These are phyloP conservation scores for Strombidium stylifer DNA, from an alignment of 73 alveolate genomes.

Conservation along the genomic window DNA sequence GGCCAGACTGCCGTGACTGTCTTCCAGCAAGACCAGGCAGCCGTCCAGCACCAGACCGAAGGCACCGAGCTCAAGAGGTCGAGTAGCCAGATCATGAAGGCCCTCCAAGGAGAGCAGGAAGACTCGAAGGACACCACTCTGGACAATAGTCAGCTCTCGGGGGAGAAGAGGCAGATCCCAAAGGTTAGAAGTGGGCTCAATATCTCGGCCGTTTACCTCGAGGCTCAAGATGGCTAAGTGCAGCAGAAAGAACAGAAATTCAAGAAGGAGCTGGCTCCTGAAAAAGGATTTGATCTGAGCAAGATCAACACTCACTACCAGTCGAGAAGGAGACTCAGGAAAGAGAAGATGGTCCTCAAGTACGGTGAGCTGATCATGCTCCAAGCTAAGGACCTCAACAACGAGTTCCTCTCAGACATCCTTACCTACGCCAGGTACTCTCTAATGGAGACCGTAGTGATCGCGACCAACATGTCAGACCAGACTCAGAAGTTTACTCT, in stretches of 20 bases:
- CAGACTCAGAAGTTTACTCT: constrained; percentile 71
- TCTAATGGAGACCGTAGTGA: constrained; percentile 85
- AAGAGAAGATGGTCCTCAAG: constrained; percentile 76
- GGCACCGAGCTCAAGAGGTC: constrained; percentile 7
- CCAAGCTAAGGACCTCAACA: constrained; percentile 61
- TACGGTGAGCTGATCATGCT: constrained; percentile 90
- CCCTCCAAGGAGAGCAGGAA: not conserved
- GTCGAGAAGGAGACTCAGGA: constrained; percentile 87
- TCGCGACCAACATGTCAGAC: constrained; percentile 85
- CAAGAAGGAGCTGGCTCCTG: constrained; percentile 77
- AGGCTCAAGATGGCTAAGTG: constrained; percentile 49
- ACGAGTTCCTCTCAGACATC: constrained; percentile 79
- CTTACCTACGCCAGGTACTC: constrained; percentile 91
- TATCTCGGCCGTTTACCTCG: constrained; percentile 61
- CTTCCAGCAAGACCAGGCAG: too few relatives aligned
- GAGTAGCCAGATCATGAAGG: constrained; percentile 1
- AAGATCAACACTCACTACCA: constrained; percentile 90
- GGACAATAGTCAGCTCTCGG: too few relatives aligned
- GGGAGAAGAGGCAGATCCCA: constrained; percentile 17
- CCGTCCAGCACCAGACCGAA: too few relatives aligned
- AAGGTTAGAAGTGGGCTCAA: constrained; percentile 55
- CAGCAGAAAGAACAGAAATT: constrained; percentile 60
- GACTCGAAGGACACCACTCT: too few relatives aligned
- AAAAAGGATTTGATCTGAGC: constrained; percentile 85
- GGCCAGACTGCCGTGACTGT: too few relatives aligned